These are phyloP conservation scores for Dispira parvispora DNA, from an alignment of 192 early-diverging fungal genomes.

Conservation along the genomic window DNA sequence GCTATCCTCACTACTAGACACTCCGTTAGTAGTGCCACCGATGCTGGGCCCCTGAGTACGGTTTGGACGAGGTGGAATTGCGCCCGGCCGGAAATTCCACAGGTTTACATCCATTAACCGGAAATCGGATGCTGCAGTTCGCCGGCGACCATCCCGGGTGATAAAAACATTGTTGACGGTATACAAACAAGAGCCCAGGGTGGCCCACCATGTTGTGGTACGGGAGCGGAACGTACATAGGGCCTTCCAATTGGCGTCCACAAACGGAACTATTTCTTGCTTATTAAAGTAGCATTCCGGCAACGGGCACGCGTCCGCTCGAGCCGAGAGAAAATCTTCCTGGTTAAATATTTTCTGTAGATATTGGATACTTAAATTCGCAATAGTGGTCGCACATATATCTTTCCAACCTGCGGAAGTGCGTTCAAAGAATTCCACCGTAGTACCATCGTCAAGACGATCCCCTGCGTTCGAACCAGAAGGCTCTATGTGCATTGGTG, in stretches of 20 bases:
- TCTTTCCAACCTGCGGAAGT: slow-evolving; percentile 49
- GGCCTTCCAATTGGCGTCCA: slow-evolving; percentile 43
- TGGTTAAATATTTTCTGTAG: slow-evolving; percentile 19
- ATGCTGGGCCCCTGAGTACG: slow-evolving; percentile 13
- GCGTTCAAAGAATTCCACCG: slow-evolving; percentile 30
- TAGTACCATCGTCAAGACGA: too few relatives aligned
- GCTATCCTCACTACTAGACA: slow-evolving; percentile 6
- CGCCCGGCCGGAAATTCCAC: slow-evolving; percentile 37
- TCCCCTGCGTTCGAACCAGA: too few relatives aligned
- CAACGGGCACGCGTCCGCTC: slow-evolving; percentile 18
- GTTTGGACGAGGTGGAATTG: slow-evolving; percentile 12
- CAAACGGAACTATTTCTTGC: slow-evolving; percentile 44
- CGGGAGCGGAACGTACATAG: slow-evolving; percentile 42
- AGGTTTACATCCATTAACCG: slow-evolving; percentile 34
- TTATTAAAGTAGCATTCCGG: slow-evolving; percentile 45
- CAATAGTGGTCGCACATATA: slow-evolving; percentile 39
- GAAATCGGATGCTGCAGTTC: slow-evolving; percentile 43
- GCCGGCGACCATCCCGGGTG: slow-evolving; percentile 31
- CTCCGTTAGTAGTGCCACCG: not conserved
- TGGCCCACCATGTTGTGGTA: slow-evolving; percentile 53
- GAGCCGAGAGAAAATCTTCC: slow-evolving; percentile 11
- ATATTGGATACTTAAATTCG: slow-evolving; percentile 34
- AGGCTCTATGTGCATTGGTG: too few relatives aligned
- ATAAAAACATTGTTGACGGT: slow-evolving; percentile 42
- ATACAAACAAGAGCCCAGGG: slow-evolving; percentile 43